phyloP scores from a whole-genome alignment of 2,329 filamentous ascomycete species.

The Dryadomyces quercus-mongolicae region DNA sequence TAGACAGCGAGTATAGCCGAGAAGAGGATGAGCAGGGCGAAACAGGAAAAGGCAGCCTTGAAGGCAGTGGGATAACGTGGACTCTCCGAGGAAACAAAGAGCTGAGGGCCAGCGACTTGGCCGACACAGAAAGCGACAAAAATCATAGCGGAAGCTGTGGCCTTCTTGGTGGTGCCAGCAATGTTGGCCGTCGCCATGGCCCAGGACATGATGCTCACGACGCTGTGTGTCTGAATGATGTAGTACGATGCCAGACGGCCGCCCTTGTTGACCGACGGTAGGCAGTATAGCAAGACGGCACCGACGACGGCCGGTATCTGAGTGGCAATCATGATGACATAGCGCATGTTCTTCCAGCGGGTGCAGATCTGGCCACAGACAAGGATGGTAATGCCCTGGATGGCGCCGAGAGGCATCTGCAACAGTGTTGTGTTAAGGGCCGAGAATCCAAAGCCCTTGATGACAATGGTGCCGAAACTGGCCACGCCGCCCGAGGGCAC shows the following conservation, averaged over 20 bases:
- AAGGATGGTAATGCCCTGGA: slow-evolving; percentile 18
- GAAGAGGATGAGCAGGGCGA: slow-evolving; percentile 31
- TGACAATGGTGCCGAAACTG: slow-evolving; percentile 37
- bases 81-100: slow-evolving; percentile 43
- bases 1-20: slow-evolving; percentile 37
- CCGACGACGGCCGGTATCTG: slow-evolving; percentile 12
- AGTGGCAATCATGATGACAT: slow-evolving; percentile 24
- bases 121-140: slow-evolving; percentile 38
- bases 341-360: slow-evolving; percentile 14
- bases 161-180: slow-evolving; percentile 43
- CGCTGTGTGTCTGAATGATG: slow-evolving; percentile 14
- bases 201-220: slow-evolving; percentile 36
- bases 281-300: slow-evolving; percentile 10
- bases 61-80: slow-evolving; percentile 52
- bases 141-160: slow-evolving; percentile 41
- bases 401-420: slow-evolving; percentile 15
- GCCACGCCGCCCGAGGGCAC: slow-evolving; percentile 5
- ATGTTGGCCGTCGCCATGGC: slow-evolving; percentile 31
- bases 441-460: slow-evolving; percentile 37
- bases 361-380: slow-evolving; percentile 14
- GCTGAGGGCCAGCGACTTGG: slow-evolving; percentile 42
- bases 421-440: slow-evolving; percentile 28
- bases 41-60: slow-evolving; percentile 31
- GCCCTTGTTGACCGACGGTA: slow-evolving; percentile 6
- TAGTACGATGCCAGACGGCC: slow-evolving; percentile 13